Percentiles rank a stretch among this genome's conserved stretches.
Evolutionary conservation across 2,329 filamentous ascomycete species (phyloP).

Genomic region (Periconia macrospinosa): DNA sequence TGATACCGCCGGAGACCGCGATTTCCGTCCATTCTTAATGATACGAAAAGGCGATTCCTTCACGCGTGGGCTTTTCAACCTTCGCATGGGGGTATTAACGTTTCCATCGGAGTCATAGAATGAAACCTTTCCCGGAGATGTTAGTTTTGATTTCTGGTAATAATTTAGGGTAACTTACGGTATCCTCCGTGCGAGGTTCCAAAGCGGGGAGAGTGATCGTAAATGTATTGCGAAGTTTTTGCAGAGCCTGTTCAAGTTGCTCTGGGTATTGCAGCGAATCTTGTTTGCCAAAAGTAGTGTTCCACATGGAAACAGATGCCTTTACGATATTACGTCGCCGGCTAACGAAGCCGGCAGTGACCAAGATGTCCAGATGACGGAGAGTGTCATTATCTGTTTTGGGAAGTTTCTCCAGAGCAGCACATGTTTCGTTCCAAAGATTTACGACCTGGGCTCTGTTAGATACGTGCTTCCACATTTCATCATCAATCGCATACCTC

Average conservation of each 20-base stretch:
- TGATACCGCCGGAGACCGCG: conserved; percentile 29
- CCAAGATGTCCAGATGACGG: conserved; percentile 54
- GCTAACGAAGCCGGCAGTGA: conserved; percentile 58
- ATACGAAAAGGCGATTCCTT: conserved; percentile 33
- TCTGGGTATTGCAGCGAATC: conserved; percentile 66
- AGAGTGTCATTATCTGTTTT: conserved; percentile 60
- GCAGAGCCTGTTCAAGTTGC: conserved; percentile 63
- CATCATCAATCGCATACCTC: conserved; percentile 19
- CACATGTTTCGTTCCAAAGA: conserved; percentile 52
- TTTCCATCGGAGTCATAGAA: conserved; percentile 46
- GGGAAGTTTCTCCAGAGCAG: conserved; percentile 58
- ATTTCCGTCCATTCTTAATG: conserved; percentile 21
- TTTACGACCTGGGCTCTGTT: conserved; percentile 32
- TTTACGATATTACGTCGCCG: conserved; percentile 55
- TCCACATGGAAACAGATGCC: conserved; percentile 66
- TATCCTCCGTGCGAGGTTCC: conserved; percentile 37
- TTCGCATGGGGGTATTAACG: conserved; percentile 3
- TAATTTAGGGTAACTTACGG: conserved; percentile 41
- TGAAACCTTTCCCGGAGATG: conserved; percentile 17
- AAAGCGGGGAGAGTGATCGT: conserved; percentile 56
- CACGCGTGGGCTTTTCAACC: conserved; percentile 22
- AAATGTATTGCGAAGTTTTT: conserved; percentile 59
- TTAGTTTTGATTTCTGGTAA: conserved; percentile 47
- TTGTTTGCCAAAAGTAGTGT: conserved; percentile 65
- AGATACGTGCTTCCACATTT: conserved; percentile 5